Evolutionary conservation across 1,139 yeast species (phyloP).

Genomic region (Pichia sp.): DNA sequence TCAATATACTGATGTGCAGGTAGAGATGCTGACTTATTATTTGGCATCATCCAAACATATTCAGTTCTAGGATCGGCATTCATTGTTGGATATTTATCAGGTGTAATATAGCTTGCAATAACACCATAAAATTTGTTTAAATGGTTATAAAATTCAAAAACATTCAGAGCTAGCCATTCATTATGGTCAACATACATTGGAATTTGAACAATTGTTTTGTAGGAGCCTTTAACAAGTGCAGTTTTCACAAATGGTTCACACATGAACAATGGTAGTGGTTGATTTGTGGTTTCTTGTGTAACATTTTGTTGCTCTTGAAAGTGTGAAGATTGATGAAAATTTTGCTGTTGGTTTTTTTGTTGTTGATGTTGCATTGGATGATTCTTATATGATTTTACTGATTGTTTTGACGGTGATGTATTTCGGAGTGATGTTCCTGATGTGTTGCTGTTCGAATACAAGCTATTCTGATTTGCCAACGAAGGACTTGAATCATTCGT

Average conservation of each 20-base stretch:
- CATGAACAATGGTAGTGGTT: slow-evolving; percentile 57
- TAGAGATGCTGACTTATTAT: slow-evolving; percentile 68
- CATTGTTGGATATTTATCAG: slow-evolving; percentile 89
- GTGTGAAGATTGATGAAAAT: slow-evolving; percentile 4
- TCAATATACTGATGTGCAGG: slow-evolving; percentile 95
- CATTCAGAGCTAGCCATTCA: slow-evolving; percentile 93
- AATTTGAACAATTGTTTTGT: slow-evolving; percentile 87
- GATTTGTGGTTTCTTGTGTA: slow-evolving; percentile 13
- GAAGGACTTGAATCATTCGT: slow-evolving; percentile 26
- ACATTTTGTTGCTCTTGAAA: slow-evolving; percentile 8
- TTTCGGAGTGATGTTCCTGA: slow-evolving; percentile 28
- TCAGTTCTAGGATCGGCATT: slow-evolving; percentile 91
- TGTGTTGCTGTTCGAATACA: slow-evolving; percentile 34
- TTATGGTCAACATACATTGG: slow-evolving; percentile 92
- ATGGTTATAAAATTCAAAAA: slow-evolving; percentile 83
- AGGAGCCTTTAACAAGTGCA: slow-evolving; percentile 94
- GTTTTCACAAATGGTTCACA: slow-evolving; percentile 93
- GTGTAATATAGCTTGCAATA: slow-evolving; percentile 80
- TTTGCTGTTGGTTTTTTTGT: slow-evolving; percentile 23
- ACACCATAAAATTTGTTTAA: slow-evolving; percentile 84
- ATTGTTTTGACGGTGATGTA: slow-evolving; percentile 31
- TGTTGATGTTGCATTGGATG: slow-evolving; percentile 26
- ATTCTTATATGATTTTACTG: slow-evolving; percentile 23
- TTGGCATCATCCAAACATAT: slow-evolving; percentile 84
- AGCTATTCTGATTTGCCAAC: slow-evolving; percentile 11